Conservation (phyloP, 2,329 filamentous ascomycete species). For the Ophiostoma triangulosporum region DNA sequence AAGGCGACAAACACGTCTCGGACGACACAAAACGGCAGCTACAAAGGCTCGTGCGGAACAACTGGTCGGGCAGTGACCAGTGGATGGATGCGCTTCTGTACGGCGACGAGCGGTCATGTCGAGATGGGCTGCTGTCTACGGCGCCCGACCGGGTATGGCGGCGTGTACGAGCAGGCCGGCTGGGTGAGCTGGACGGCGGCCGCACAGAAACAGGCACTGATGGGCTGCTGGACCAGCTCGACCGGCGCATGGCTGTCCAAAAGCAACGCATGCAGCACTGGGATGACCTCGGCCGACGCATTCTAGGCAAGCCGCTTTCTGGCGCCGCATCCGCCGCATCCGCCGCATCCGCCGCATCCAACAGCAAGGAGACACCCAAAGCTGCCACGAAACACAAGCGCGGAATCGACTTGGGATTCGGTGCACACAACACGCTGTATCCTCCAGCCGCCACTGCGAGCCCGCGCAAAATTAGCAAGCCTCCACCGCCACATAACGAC, state of each 20-base stretch:
- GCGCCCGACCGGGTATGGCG: constrained; percentile 61
- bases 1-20: constrained; percentile 17
- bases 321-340: not conserved
- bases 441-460: constrained; percentile 19
- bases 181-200: constrained; percentile 41
- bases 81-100: constrained; percentile 61
- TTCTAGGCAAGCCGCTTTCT: constrained; percentile 23
- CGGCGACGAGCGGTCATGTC: constrained; percentile 40
- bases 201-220: constrained; percentile 12
- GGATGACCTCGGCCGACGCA: constrained; percentile 48
- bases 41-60: constrained; percentile 49
- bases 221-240: constrained; percentile 57
- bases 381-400: constrained; percentile 16
- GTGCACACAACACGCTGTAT: constrained; percentile 35
- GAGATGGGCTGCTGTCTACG: constrained; percentile 50
- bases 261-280: constrained; percentile 56
- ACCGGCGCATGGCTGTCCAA: constrained; percentile 53
- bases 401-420: constrained; percentile 41
- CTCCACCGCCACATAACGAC: not conserved
- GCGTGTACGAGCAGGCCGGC: constrained; percentile 44
- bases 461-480: constrained; percentile 16
- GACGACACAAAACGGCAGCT: constrained; percentile 21
- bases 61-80: constrained; percentile 65
- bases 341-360: not conserved
- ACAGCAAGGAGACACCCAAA: not conserved